Percentiles rank a stretch among this genome's conserved stretches.
Conservation (phyloP, 495 filamentous ascomycete genomes). For the Penicillium nucicola region DNA sequence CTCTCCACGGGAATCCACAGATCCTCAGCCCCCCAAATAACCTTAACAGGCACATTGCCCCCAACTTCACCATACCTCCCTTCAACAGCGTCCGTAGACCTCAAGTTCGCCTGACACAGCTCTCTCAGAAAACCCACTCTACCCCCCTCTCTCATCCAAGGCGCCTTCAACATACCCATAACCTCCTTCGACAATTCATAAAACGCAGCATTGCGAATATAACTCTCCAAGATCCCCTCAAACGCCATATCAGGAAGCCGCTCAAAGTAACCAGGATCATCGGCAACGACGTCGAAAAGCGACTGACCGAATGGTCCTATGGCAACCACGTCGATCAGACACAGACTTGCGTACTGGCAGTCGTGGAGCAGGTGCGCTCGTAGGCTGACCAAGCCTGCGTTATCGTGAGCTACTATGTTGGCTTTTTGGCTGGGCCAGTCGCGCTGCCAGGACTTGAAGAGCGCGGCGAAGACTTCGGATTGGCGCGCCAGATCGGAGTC, state of each 20-base stretch:
- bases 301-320: conserved; percentile 29
- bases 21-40: conserved; percentile 37
- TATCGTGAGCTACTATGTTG: conserved; percentile 35
- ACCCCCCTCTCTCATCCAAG: conserved; percentile 25
- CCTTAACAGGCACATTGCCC: conserved; percentile 19
- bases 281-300: conserved; percentile 28
- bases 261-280: conserved; percentile 25
- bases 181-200: conserved; percentile 13
- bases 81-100: conserved; percentile 26
- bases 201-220: conserved; percentile 28
- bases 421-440: conserved; percentile 10
- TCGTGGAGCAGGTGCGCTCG: conserved; percentile 24
- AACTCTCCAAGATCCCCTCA: conserved; percentile 26
- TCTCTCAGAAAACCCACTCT: conserved; percentile 22
- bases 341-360: conserved; percentile 26
- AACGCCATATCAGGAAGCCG: conserved; percentile 23
- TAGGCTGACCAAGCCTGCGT: conserved; percentile 28
- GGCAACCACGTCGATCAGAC: conserved; percentile 33
- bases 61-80: conserved; percentile 22
- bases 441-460: conserved; percentile 22
- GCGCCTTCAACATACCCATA: conserved; percentile 21
- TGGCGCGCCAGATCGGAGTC: conserved; percentile 26
- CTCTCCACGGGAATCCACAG: conserved; percentile 29
- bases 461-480: conserved; percentile 26
- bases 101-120: conserved; percentile 27